These are phyloP conservation scores for Cladosporium austrohemisphaericum DNA, from an alignment of 2,329 filamentous ascomycete species.

Conservation along the genomic window DNA sequence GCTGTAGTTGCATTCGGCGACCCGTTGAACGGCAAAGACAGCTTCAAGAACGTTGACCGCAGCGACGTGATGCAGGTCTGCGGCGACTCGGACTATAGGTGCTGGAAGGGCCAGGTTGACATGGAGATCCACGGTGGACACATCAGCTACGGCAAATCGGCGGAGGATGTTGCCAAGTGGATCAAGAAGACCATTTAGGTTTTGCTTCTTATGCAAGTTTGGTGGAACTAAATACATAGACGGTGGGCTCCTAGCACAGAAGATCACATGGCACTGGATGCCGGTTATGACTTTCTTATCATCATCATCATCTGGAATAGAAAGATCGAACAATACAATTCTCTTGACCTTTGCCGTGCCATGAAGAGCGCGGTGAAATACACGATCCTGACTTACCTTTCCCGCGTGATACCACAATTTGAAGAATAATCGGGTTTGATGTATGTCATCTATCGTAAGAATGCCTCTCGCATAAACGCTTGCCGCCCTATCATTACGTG, in stretches of 20 bases:
- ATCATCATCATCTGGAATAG: not conserved
- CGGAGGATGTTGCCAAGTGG: constrained; percentile 24
- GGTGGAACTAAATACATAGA: too few species aligned
- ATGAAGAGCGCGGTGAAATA: too few species aligned
- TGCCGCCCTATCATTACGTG: not conserved
- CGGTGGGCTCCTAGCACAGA: too few species aligned
- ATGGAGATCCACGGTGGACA: constrained; percentile 22
- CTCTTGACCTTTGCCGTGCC: too few species aligned
- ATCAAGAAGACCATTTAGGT: constrained; percentile 15
- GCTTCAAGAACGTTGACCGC: constrained; percentile 23
- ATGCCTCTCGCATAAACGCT: constrained; percentile 1
- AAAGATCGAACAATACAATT: not conserved
- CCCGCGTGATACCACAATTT: too few species aligned
- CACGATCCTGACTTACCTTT: too few species aligned
- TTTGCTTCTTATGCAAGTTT: not conserved
- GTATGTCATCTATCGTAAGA: constrained; percentile 12
- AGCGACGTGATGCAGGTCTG: constrained; percentile 25
- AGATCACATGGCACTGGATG: not conserved
- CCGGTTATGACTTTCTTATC: constrained; percentile 4
- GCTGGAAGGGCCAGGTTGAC: constrained; percentile 19
- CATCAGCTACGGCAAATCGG: constrained; percentile 23
- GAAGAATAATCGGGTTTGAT: not conserved
- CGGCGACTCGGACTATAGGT: constrained; percentile 22
- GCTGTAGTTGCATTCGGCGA: constrained; percentile 30
- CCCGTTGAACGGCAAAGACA: constrained; percentile 24